phyloP scores from a whole-genome alignment of 192 early-diverging fungal genomes.

The Piromyces finnis region DNA sequence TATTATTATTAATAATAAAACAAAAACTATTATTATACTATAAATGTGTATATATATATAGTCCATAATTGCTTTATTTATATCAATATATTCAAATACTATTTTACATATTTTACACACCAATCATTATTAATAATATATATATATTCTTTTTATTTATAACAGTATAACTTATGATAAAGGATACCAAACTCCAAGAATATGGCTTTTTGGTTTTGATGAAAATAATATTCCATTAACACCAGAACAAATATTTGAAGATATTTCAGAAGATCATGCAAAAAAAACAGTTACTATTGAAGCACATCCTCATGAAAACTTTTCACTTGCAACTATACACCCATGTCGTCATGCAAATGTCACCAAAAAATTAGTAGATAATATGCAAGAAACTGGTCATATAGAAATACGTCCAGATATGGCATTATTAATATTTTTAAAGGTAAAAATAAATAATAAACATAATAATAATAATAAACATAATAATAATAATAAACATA shows the following conservation, averaged over 20 bases:
- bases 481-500: too few relatives aligned
- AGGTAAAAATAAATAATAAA: too few relatives aligned
- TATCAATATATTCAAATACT: too few relatives aligned
- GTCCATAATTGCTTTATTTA: too few relatives aligned
- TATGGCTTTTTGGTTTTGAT: constrained; percentile 96
- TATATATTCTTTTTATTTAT: too few relatives aligned
- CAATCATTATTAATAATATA: too few relatives aligned
- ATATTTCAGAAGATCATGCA: constrained; percentile 96
- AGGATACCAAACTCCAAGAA: constrained; percentile 94
- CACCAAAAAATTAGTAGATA: constrained; percentile 89
- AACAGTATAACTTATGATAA: constrained; percentile 99
- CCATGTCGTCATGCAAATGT: constrained; percentile 97
- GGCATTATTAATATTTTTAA: neutral
- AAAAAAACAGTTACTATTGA: constrained; percentile 99
- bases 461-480: too few relatives aligned
- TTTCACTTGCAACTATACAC: constrained; percentile 85
- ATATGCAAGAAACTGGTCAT: constrained; percentile 37
- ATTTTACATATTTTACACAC: too few relatives aligned
- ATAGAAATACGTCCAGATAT: constrained; percentile 32
- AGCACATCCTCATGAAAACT: constrained; percentile 74
- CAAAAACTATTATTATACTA: too few relatives aligned
- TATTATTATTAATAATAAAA: too few relatives aligned
- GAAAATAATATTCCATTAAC: constrained; percentile 71
- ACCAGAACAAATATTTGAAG: constrained; percentile 83
- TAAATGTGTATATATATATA: too few relatives aligned